Evolutionary conservation across 192 early-diverging fungal species (phyloP), one percentile per base, ranked within the genome.

Genomic region (Entomortierella parvispora): DNA sequence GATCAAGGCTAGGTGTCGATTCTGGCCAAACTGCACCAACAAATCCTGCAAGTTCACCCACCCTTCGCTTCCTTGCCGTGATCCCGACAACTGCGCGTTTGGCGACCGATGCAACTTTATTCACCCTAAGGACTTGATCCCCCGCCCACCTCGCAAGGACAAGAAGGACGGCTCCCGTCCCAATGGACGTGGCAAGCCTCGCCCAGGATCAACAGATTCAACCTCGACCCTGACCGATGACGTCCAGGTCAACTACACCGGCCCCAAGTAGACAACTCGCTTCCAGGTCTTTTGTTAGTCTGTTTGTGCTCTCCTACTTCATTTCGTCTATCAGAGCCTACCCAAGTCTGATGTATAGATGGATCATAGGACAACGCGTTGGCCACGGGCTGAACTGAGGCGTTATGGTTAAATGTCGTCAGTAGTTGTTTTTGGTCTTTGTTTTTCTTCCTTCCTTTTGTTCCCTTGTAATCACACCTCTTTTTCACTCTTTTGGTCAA

Each of bases 21-120:
- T 75, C 64, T 85, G 84, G 84, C 84, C 84, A 31, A 66, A 69
- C 32, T 85, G 84, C 65, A 85, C 84, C 40, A 85, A 85, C 71
- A 85, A 85, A 62, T 78, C 80, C 28, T 85, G 84, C 81, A 85
- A 85, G 48, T 85, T 80, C 57, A 71, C 71, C 9, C 84, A 85
- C 31, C 84, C 84, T 2, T 62, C 69, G 7, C 55, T 67, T 14
- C 64, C 68, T n/a, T 85, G 84, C 68, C 79, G 84, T 33, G 72
- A 77, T 50, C 65, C 65, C 11, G 72, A 66, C 2, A 67, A 77
- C 58, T 77, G 72, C 42, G 43, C 58, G 22, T 77, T 77, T 32
- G 72, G 65, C 0, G 72, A 77, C 20, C 62, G 72, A 18, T 77
- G 72, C 49, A 53, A 60, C 32, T 77, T 77, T 58, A 77, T 77